These are phyloP conservation scores for Malassezia sp. DNA, from an alignment of 1,284 basidiomycete species.

Conservation along the genomic window DNA sequence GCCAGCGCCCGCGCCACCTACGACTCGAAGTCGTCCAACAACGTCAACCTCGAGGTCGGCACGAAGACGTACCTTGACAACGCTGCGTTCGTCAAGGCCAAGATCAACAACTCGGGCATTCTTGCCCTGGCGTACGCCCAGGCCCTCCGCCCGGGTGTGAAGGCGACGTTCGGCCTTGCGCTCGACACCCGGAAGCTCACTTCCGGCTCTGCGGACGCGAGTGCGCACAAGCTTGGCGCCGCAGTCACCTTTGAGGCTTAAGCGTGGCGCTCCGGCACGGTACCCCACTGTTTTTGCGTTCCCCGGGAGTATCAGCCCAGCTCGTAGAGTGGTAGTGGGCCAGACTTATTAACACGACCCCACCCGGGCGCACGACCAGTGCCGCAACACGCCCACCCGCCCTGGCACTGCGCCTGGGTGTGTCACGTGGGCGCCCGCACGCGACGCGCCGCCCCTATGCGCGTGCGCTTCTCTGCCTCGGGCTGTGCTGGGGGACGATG, in stretches of 20 bases:
- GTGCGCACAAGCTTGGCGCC: constrained; percentile 54
- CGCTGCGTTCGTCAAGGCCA: constrained; percentile 88
- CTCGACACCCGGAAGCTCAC: constrained; percentile 46
- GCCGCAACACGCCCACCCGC: too few relatives aligned
- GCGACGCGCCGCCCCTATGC: too few relatives aligned
- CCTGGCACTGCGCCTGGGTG: too few relatives aligned
- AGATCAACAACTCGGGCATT: constrained; percentile 77
- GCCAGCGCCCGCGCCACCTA: constrained; percentile 82
- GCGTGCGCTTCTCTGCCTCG: too few relatives aligned
- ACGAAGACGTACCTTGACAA: constrained; percentile 78
- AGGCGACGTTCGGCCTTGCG: constrained; percentile 67
- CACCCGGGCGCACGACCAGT: too few relatives aligned
- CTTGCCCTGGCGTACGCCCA: constrained; percentile 43
- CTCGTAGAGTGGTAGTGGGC: too few relatives aligned
- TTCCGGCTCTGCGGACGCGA: constrained; percentile 37
- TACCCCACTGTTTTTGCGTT: too few relatives aligned
- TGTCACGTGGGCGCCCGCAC: too few relatives aligned
- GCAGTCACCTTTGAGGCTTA: constrained; percentile 52
- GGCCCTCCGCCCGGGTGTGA: constrained; percentile 64
- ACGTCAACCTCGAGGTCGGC: constrained; percentile 88
- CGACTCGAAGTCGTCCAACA: constrained; percentile 72
- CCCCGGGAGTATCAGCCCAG: too few relatives aligned
- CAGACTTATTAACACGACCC: too few relatives aligned
- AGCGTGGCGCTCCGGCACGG: constrained; percentile 8
- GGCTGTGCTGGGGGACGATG: too few relatives aligned